Evolutionary conservation across 1,284 basidiomycete species (phyloP).

Genomic region (Ceratobasidium sp.): DNA sequence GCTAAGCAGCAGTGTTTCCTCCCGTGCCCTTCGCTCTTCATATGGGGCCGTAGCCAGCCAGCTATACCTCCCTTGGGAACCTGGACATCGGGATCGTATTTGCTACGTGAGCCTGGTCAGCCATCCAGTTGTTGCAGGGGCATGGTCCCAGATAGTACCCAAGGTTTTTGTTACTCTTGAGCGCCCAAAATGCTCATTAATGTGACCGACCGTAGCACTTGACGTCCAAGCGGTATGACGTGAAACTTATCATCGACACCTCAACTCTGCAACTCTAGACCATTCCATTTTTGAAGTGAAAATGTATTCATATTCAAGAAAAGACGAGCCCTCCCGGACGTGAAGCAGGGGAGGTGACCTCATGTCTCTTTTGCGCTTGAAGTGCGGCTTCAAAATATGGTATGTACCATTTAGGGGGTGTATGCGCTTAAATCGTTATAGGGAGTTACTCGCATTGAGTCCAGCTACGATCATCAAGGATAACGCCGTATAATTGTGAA

Average conservation of each 20-base stretch:
- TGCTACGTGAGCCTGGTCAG: background rate
- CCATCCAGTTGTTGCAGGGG: background rate
- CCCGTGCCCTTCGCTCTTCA: conserved; percentile 34
- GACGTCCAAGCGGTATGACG: conserved; percentile 1
- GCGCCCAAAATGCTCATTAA: background rate
- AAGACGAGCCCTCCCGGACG: background rate
- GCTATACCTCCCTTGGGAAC: background rate
- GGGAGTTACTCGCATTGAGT: conserved; percentile 19
- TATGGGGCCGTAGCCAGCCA: conserved; percentile 14
- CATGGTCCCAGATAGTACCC: conserved; percentile 6
- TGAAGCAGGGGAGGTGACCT: background rate
- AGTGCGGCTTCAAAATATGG: too few species aligned
- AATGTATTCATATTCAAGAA: background rate
- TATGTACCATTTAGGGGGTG: background rate
- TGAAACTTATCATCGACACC: background rate
- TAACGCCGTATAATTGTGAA: too few species aligned
- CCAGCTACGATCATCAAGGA: conserved; percentile 15
- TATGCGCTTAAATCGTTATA: background rate
- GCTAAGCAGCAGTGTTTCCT: conserved; percentile 24
- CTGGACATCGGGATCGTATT: background rate
- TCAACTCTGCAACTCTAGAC: background rate
- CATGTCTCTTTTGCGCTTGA: background rate
- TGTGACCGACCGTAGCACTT: background rate
- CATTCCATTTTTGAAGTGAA: background rate
- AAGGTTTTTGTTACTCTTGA: conserved; percentile 5